phyloP scores from a whole-genome alignment of 495 filamentous ascomycete species.

The Achaetomiella virescens region DNA sequence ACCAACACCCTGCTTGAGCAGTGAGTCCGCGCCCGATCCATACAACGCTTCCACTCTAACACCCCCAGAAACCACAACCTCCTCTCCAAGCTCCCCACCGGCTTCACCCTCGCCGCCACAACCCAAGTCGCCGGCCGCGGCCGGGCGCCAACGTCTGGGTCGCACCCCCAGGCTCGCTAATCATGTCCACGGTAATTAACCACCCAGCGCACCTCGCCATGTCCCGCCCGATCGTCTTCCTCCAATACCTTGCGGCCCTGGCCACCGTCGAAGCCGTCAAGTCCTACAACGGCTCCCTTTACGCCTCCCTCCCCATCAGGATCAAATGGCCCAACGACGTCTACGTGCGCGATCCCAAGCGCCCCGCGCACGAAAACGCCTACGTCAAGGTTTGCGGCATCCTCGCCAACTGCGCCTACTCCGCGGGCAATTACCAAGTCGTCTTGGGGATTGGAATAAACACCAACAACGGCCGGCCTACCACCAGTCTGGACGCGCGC shows the following conservation, averaged over 20 bases:
- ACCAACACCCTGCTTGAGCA: slow-evolving; percentile 95
- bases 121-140: slow-evolving; percentile 88
- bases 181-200: slow-evolving; percentile 80
- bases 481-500: slow-evolving; percentile 77
- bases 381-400: slow-evolving; percentile 95
- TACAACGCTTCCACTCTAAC: not conserved
- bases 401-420: slow-evolving; percentile 82
- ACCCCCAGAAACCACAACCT: slow-evolving; percentile 65
- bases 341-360: slow-evolving; percentile 69
- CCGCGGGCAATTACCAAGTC: slow-evolving; percentile 69
- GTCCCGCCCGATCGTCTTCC: slow-evolving; percentile 80
- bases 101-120: slow-evolving; percentile 87
- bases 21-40: slow-evolving; percentile 35
- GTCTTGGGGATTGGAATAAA: slow-evolving; percentile 90
- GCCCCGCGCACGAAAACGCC: slow-evolving; percentile 46
- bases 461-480: slow-evolving; percentile 76
- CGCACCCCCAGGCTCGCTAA: slow-evolving; percentile 75
- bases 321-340: slow-evolving; percentile 99
- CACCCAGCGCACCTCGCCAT: slow-evolving; percentile 66
- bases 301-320: slow-evolving; percentile 68
- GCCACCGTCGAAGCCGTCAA: slow-evolving; percentile 86
- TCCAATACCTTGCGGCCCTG: slow-evolving; percentile 87
- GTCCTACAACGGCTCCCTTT: slow-evolving; percentile 59
- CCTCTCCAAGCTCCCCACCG: slow-evolving; percentile 67
- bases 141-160: slow-evolving; percentile 94